Evolutionary conservation across 768 basidiomycete genomes (phyloP), one percentile per base, ranked within the genome.

Genomic region (Lactifluus volemus): DNA sequence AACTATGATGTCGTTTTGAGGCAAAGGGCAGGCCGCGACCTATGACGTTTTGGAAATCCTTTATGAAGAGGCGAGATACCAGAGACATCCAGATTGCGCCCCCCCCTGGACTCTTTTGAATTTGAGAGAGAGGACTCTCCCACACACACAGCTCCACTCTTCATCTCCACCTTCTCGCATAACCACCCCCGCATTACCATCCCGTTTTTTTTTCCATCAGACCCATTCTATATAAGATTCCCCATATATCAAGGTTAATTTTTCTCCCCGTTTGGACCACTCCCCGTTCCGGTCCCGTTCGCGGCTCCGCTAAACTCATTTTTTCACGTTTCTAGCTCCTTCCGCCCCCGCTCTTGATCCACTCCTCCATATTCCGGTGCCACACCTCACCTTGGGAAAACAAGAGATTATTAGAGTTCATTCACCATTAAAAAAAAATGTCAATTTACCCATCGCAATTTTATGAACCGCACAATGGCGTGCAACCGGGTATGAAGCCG

Each of bases 401-500:
- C 19, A 58, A 15, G 10, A 21, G n/a, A n/a, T n/a, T n/a, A n/a
- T 44, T n/a, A 9, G 17, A 6, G n/a, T 44, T 12, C 25, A 25
- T 25, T 25, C 25, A 25, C 25, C 25, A 1, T 1, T 25, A 25
- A 25, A 25, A 25, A 25, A 9, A n/a, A n/a, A 45, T 45, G 49
- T 45, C 48, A 34, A 63, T 59, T 48, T 65, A 65, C 34, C 64
- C 64, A 49, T 39, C 54, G 19, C 44, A 59, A n/a, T 65, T 65
- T 38, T 65, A 65, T 39, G 65, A 65, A 42, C 65, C 65, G 4
- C 53, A 59, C 15, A 63, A 65, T 30, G 65, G 65, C 38, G 14
- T 65, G 15, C 63, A 59, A 30, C 65, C 65, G 7, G 65, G 65
- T 2, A 65, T 65, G 65, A 64, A 55, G 15, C 63, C 65, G 2